phyloP scores from a whole-genome alignment of 768 basidiomycete species.

The Tylopilus balloui region DNA sequence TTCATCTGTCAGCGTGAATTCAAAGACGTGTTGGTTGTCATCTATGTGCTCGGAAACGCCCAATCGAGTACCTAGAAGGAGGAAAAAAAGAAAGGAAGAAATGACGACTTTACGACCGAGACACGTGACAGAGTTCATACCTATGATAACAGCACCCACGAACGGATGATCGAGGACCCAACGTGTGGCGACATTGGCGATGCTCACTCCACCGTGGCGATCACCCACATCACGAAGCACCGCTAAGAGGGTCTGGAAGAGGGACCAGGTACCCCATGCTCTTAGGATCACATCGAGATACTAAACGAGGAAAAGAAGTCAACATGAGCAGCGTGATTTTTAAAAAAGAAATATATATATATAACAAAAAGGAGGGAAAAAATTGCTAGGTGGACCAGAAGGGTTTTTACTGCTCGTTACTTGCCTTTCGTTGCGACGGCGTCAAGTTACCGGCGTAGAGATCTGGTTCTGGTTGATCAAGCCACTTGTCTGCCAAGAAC shows the following conservation, averaged over 20 bases:
- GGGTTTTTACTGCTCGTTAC: slow-evolving; percentile 5
- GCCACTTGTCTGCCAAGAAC: slow-evolving; percentile 75
- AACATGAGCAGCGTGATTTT: not conserved
- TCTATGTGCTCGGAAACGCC: slow-evolving; percentile 71
- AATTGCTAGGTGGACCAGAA: not conserved
- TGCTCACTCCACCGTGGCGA: slow-evolving; percentile 59
- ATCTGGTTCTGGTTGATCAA: slow-evolving; percentile 64
- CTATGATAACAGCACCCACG: slow-evolving; percentile 78
- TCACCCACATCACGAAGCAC: slow-evolving; percentile 62
- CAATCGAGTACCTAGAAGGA: slow-evolving; percentile 55
- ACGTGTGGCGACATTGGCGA: slow-evolving; percentile 75
- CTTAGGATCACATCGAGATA: slow-evolving; percentile 80
- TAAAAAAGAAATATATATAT: no score
- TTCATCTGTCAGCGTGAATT: slow-evolving; percentile 48
- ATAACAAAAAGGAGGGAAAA: not conserved
- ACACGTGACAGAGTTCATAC: slow-evolving; percentile 32
- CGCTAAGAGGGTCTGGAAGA: slow-evolving; percentile 64
- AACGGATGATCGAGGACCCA: slow-evolving; percentile 78
- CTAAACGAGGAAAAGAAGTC: slow-evolving; percentile 35
- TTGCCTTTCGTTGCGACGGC: slow-evolving; percentile 79
- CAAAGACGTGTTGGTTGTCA: slow-evolving; percentile 63
- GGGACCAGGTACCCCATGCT: slow-evolving; percentile 73
- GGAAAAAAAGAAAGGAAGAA: not conserved
- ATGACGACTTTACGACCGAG: not conserved
- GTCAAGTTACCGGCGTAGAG: slow-evolving; percentile 63